Conservation (phyloP, 257 asterid species). For the Vinca minor region DNA sequence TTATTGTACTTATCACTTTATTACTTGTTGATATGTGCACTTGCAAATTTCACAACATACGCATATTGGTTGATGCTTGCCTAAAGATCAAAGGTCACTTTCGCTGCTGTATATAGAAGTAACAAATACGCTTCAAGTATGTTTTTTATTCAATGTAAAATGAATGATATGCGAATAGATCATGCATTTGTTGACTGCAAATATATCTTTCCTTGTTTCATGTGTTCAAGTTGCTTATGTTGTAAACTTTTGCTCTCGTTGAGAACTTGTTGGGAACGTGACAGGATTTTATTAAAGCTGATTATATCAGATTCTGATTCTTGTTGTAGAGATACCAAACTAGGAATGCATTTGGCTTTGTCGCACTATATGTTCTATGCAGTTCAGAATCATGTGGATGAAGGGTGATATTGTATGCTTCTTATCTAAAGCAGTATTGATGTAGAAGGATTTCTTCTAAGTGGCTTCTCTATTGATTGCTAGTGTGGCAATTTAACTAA, state of each 20-base stretch:
- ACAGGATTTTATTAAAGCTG: slow-evolving; percentile 5
- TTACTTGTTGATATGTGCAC: too few species aligned
- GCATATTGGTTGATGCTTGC: slow-evolving; percentile 28
- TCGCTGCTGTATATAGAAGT: slow-evolving; percentile 24
- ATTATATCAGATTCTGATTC: neutral
- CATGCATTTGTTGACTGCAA: slow-evolving; percentile 20
- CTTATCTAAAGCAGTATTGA: neutral
- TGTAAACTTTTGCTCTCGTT: slow-evolving; percentile 21
- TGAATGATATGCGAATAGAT: slow-evolving; percentile 23
- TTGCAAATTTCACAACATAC: too few species aligned
- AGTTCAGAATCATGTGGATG: slow-evolving; percentile 5
- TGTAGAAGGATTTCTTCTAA: neutral
- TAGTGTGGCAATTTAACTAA: neutral
- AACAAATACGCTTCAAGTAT: slow-evolving; percentile 22
- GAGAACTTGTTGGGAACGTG: slow-evolving; percentile 7
- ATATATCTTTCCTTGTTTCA: neutral
- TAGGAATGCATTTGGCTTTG: slow-evolving; percentile 3
- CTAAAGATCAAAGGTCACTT: slow-evolving; percentile 28
- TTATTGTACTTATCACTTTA: too few species aligned
- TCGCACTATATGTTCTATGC: neutral
- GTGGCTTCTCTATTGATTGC: neutral
- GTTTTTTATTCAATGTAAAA: slow-evolving; percentile 28
- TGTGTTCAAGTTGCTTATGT: slow-evolving; percentile 9
- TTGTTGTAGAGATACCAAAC: neutral
- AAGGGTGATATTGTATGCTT: neutral